Evolutionary conservation across 208 protist species (phyloP), one percentile per base, ranked within the genome.

Genomic region (Leishmania major): DNA sequence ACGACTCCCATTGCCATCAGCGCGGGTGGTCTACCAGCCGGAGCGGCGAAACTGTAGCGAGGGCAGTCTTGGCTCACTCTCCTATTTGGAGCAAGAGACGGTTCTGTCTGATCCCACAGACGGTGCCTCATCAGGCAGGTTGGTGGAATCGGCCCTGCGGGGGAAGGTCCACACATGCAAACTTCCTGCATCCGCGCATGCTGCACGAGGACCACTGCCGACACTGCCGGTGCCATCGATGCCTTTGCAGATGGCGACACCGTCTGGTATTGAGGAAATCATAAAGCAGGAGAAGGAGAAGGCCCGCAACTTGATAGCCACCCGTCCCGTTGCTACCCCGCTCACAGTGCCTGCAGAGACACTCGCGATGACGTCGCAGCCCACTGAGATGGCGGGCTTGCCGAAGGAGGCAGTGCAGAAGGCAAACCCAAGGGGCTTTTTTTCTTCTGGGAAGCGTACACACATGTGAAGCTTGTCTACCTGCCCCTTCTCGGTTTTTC

Each of bases 401-500:
- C 31, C 25, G 5, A 76, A 60, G n/a, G 75, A 40, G 59, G 76
- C 40, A 17, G 17, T 15, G 22, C 1, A 43, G 13, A 72, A 55
- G 74, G 13, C 49, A 25, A 78, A 79, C 37, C 57, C 25, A 55
- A 84, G 79, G 37, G 40, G 67, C 6, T 31, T 71, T 31, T 53
- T 80, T 40, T 69, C 31, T 37, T 80, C 40, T n/a, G 40, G 28
- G 62, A 72, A 15, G 37, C 74, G 75, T 17, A 76, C 43, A 7
- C 1, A n/a, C 25, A 75, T 60, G 59, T 57, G 43, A 59, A 17
- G 19, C 43, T 17, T 8, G 7, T 13, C 40, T 49, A 5, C 22
- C 13, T 47, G 22, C 35, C 40, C 7, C 22, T 31, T 22, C 69
- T 45, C 17, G 0, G 43, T 11, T 49, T 8, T 51, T 6, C 4